phyloP scores from a whole-genome alignment of 2,329 filamentous ascomycete species.

The Xylariomycetidae sp. region DNA sequence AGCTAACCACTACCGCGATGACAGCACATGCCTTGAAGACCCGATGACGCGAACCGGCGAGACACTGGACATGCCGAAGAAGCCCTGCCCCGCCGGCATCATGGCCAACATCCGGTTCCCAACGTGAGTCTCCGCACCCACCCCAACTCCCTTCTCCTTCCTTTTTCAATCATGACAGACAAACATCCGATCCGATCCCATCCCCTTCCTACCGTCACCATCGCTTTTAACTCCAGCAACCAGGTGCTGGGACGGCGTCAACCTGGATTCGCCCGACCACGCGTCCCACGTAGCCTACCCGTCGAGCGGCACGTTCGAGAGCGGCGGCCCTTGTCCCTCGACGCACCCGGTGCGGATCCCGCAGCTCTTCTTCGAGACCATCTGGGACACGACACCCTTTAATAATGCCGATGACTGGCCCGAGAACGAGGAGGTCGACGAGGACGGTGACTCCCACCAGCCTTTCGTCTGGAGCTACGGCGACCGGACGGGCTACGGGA shows the following conservation, averaged over 20 bases:
- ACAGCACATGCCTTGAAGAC: constrained; percentile 34
- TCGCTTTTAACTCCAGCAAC: not conserved
- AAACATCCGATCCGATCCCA: constrained; percentile 28
- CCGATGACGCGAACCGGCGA: constrained; percentile 32
- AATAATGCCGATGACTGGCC: constrained; percentile 15
- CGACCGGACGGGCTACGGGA: constrained; percentile 28
- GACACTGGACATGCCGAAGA: constrained; percentile 33
- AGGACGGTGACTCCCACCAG: constrained; percentile 31
- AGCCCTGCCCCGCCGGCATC: constrained; percentile 28
- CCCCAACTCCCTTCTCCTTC: not conserved
- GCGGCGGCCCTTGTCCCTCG: constrained; percentile 17
- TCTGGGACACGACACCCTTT: constrained; percentile 23
- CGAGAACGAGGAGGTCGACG: no score
- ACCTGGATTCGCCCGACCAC: constrained; percentile 42
- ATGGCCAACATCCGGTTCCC: constrained; percentile 42
- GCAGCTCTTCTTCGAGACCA: constrained; percentile 20
- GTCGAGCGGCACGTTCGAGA: constrained; percentile 18
- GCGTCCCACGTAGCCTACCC: constrained; percentile 47
- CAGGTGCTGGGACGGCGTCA: constrained; percentile 46
- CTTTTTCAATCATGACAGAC: no score
- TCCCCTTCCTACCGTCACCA: no score
- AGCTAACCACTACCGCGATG: no score
- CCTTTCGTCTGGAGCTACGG: constrained; percentile 31
- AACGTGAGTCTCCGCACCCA: constrained; percentile 19
- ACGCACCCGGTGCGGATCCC: constrained; percentile 21